These are phyloP conservation scores for Anthracocystis panici-leucophaei DNA, from an alignment of 1,284 basidiomycete species.

Conservation along the genomic window DNA sequence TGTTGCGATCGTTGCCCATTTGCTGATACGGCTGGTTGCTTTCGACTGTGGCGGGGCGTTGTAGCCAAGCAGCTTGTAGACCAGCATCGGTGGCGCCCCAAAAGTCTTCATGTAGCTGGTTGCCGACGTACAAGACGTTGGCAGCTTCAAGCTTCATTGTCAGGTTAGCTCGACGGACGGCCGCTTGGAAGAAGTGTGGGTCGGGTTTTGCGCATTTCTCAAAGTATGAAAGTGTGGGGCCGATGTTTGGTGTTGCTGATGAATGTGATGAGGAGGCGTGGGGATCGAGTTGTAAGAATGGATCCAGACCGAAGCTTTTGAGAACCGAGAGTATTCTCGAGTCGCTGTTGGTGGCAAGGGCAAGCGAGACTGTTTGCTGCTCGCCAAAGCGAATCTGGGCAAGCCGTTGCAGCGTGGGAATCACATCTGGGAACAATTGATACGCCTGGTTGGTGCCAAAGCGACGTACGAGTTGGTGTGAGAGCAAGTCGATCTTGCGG, in stretches of 20 bases:
- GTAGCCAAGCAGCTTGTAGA: conserved; percentile 50
- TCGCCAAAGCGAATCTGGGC: not conserved
- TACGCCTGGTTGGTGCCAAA: conserved; percentile 51
- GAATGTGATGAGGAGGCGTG: not conserved
- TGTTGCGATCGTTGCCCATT: conserved; percentile 1
- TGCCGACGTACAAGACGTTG: conserved; percentile 53
- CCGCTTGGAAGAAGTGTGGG: conserved; percentile 43
- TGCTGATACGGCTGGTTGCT: conserved; percentile 42
- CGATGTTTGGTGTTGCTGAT: not conserved
- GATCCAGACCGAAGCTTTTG: conserved; percentile 35
- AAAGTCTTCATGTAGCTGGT: conserved; percentile 57
- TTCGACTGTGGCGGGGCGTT: conserved; percentile 18
- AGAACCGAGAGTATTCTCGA: conserved; percentile 45
- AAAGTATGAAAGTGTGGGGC: conserved; percentile 49
- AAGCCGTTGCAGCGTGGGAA: conserved; percentile 29
- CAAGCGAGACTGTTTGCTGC: conserved; percentile 11
- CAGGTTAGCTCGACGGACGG: conserved; percentile 21
- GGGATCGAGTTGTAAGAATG: conserved; percentile 36
- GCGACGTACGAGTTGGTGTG: conserved; percentile 30
- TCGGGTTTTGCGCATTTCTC: conserved; percentile 50
- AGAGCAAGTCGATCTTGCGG: conserved; percentile 11
- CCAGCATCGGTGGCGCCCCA: conserved; percentile 50
- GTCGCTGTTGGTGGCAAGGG: conserved; percentile 55
- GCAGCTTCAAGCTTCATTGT: not conserved
- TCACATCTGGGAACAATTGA: conserved; percentile 44